Evolutionary conservation across 495 filamentous ascomycete genomes (phyloP), one percentile per base, ranked within the genome.

Genomic region (Diplogelasinospora grovesii): DNA sequence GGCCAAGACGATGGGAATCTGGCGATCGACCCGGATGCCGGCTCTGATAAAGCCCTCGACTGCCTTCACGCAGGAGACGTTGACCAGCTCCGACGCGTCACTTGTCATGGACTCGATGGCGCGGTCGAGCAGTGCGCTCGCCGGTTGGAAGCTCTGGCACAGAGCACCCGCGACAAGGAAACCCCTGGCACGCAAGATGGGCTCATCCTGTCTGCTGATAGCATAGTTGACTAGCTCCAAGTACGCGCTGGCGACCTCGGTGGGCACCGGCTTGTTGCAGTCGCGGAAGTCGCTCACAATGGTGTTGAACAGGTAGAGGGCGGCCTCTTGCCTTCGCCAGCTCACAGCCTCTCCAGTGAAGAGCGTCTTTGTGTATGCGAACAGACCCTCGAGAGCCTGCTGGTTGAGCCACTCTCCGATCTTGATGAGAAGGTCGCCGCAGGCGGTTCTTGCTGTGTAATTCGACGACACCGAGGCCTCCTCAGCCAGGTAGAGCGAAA

Each of bases 401-500:
- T 69, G 64, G 41, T 77, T 75, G 24, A 93, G 71, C 85, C 89
- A 95, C 59, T 95, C 89, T 16, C 84, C 86, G n/a, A 94, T 66
- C 63, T 95, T 96, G 57, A 94, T 83, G 7, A 92, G 72, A 19
- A 97, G 69, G 55, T 95, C 90, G 20, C 88, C 88, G 52, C 86
- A 89, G 34, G 90, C 90, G 9, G 85, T 93, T 35, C 92, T 75
- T 20, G 92, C 85, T 2, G 90, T 94, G 59, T 95, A 98, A 56
- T 97, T 96, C 18, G 89, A 83, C n/a, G 88, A 95, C 34, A 96
- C 82, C 9, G 87, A 86, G 2, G 86, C 90, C 61, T 98, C 92
- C 54, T 98, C 92, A 0, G 88, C 88, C 20, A 98, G 72, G 62
- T 93, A 98, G 1, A 97, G 73, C 33, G 93, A 97, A 39, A 94